These are phyloP conservation scores for Penicillium mononematosum DNA, from an alignment of 495 filamentous ascomycete species.

Conservation along the genomic window DNA sequence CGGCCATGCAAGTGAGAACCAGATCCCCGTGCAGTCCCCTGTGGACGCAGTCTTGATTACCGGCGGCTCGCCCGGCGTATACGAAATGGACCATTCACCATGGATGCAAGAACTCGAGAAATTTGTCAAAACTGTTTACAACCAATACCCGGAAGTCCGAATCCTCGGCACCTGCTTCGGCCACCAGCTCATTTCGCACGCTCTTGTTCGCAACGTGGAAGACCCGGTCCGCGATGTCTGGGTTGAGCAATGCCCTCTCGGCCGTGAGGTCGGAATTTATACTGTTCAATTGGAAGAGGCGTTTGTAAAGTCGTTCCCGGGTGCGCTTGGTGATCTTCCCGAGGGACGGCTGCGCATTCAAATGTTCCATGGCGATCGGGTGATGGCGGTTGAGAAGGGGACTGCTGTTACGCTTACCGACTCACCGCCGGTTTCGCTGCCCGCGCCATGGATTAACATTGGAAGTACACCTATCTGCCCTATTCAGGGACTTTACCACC, in stretches of 20 bases:
- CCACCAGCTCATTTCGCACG: slow-evolving; percentile 42
- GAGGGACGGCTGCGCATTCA: slow-evolving; percentile 31
- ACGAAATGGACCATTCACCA: slow-evolving; percentile 29
- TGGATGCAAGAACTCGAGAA: slow-evolving; percentile 33
- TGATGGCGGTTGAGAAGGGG: slow-evolving; percentile 31
- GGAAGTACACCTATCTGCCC: slow-evolving; percentile 35
- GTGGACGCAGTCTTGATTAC: slow-evolving; percentile 38
- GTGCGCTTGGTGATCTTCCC: slow-evolving; percentile 16
- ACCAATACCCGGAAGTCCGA: slow-evolving; percentile 34
- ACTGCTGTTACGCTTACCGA: slow-evolving; percentile 19
- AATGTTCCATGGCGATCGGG: slow-evolving; percentile 42
- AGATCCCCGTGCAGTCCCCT: slow-evolving; percentile 17
- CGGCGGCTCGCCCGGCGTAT: slow-evolving; percentile 32
- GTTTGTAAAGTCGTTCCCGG: slow-evolving; percentile 26
- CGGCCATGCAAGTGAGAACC: slow-evolving; percentile 12
- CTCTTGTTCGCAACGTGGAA: slow-evolving; percentile 23
- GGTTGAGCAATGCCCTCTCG: slow-evolving; percentile 32
- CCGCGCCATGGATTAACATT: slow-evolving; percentile 34
- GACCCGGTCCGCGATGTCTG: slow-evolving; percentile 27
- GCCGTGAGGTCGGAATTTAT: slow-evolving; percentile 36
- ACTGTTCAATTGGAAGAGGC: slow-evolving; percentile 26
- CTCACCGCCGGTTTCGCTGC: slow-evolving; percentile 28
- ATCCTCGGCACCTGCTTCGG: slow-evolving; percentile 45
- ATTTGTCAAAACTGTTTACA: slow-evolving; percentile 34
- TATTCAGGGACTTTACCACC: slow-evolving; percentile 43